Base-by-base conservation (phyloP, 2,329 filamentous ascomycete genomes). In the Pyricularia pennisetigena region DNA sequence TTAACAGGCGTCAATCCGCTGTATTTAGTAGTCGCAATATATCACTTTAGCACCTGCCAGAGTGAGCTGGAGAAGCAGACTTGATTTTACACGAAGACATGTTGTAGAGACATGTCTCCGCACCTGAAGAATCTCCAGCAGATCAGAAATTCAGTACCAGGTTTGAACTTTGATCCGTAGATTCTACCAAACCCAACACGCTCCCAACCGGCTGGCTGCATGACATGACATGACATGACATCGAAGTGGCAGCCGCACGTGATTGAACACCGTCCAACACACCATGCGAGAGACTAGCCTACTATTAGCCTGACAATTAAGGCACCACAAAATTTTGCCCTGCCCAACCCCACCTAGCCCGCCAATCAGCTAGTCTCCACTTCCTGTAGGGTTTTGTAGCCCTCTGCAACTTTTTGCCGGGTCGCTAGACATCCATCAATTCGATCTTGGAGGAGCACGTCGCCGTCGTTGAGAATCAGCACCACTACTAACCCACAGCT, bases 371-470 rank as follows among this genome's bases (percentile, higher is more conserved):
- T 32, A 7, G 29, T 26, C 41, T 41, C 68, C 65, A 67, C 65
- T 67, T 35, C 64, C 70, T 71, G 75, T 80, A 81, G 79, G 79
- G 79, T 79, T 81, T 79, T 78, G 74, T 76, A 79, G 76, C 79
- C 79, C 79, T 80, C 71, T 75, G 73, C 74, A 77, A 76, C 78
- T 72, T 77, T 79, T 78, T 73, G 73, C 59, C 24, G 59, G 59
- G 59, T 62, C 59, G 59, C n/a, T 62, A 14, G 59, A 62, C 41
- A 49, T 65, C 64, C 24, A 64, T 30, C 65, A 64, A 65, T 57
- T 68, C 67, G 64, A 67, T 67, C 41, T 68, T 65, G 65, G 54
- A 35, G 63, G 30, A 62, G 68, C 66, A 65, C 68, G 66, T 67
- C 68, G 69, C 68, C 67, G 54, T 70, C 66, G 63, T 65, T 67